Conservation (phyloP, 495 filamentous ascomycete genomes). For the Pyrenopolyporus hunteri region DNA sequence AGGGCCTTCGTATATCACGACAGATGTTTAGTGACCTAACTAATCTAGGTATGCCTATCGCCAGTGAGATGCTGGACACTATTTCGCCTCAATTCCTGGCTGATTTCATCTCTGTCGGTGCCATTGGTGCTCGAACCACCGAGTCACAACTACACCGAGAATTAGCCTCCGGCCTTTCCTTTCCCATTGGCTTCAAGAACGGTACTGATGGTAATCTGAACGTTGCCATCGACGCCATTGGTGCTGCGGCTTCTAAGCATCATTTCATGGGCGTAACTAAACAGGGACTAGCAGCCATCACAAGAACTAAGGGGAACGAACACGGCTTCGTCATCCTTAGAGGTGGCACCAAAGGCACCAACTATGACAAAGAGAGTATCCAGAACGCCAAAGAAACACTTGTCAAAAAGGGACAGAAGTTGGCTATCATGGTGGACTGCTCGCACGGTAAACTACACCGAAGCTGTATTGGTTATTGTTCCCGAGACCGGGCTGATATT, state of each 20-base stretch:
- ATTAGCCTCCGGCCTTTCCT: conserved; percentile 93
- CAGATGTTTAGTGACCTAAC: conserved; percentile 93
- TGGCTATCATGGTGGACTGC: conserved; percentile 97
- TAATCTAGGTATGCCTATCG: conserved; percentile 85
- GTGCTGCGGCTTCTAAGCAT: conserved; percentile 86
- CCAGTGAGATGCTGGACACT: conserved; percentile 96
- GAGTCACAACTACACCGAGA: conserved; percentile 96
- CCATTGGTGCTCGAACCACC: conserved; percentile 96
- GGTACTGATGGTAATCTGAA: conserved; percentile 93
- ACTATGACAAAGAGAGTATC: conserved; percentile 88
- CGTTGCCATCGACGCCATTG: conserved; percentile 97
- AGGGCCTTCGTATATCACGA: conserved; percentile 86
- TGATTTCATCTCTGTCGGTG: conserved; percentile 92
- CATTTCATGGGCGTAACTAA: conserved; percentile 99
- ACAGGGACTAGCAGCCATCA: conserved; percentile 94
- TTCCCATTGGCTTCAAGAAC: conserved; percentile 99
- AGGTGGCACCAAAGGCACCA: conserved; percentile 91
- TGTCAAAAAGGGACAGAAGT: conserved; percentile 80
- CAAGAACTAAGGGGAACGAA: conserved; percentile 88
- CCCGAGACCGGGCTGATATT: conserved; percentile 12
- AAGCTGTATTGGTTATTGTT: background rate
- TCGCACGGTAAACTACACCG: conserved; percentile 71
- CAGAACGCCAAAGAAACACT: conserved; percentile 77
- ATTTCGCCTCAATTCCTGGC: conserved; percentile 96
- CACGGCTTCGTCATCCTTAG: conserved; percentile 96